A percentile compares a stretch with the other conserved stretches of the same genome.
Conservation (phyloP, 495 filamentous ascomycete species). For the Penicillium mononematosum region DNA sequence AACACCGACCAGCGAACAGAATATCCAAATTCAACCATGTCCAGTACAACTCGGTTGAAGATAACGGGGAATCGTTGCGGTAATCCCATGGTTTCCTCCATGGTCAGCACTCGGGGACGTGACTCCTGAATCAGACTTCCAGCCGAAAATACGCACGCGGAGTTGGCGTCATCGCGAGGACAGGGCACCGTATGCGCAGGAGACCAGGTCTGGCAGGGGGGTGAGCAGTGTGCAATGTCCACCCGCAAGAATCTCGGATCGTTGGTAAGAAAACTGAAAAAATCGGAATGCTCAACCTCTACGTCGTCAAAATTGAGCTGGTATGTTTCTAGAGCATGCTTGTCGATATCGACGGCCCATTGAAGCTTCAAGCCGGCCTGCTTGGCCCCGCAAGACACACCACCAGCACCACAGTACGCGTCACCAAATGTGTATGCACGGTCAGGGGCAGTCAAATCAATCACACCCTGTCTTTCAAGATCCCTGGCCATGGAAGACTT, state of each 20-base stretch:
- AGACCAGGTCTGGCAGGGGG: slow-evolving; percentile 82
- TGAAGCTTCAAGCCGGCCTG: slow-evolving; percentile 58
- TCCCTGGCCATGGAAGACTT: slow-evolving; percentile 1
- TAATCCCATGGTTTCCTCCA: slow-evolving; percentile 81
- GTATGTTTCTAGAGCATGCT: slow-evolving; percentile 57
- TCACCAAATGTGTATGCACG: slow-evolving; percentile 65
- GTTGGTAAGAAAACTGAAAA: slow-evolving; percentile 33
- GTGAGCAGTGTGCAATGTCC: slow-evolving; percentile 78
- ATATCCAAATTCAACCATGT: slow-evolving; percentile 65
- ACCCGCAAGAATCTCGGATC: slow-evolving; percentile 38
- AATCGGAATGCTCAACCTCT: slow-evolving; percentile 23
- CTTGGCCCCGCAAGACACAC: slow-evolving; percentile 66
- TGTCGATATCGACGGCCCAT: slow-evolving; percentile 63
- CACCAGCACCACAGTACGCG: slow-evolving; percentile 75
- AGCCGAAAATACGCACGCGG: slow-evolving; percentile 66
- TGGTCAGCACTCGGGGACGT: slow-evolving; percentile 69
- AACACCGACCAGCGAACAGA: slow-evolving; percentile 62
- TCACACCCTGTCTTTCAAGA: slow-evolving; percentile 18
- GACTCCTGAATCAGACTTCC: slow-evolving; percentile 54
- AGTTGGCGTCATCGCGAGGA: slow-evolving; percentile 70
- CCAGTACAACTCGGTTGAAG: slow-evolving; percentile 61
- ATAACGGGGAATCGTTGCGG: slow-evolving; percentile 46
- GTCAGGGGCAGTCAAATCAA: slow-evolving; percentile 20
- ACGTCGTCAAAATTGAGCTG: slow-evolving; percentile 60
- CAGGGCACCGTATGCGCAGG: slow-evolving; percentile 67